Conservation (phyloP, 768 basidiomycete genomes). For the Agrocybe praecox region DNA sequence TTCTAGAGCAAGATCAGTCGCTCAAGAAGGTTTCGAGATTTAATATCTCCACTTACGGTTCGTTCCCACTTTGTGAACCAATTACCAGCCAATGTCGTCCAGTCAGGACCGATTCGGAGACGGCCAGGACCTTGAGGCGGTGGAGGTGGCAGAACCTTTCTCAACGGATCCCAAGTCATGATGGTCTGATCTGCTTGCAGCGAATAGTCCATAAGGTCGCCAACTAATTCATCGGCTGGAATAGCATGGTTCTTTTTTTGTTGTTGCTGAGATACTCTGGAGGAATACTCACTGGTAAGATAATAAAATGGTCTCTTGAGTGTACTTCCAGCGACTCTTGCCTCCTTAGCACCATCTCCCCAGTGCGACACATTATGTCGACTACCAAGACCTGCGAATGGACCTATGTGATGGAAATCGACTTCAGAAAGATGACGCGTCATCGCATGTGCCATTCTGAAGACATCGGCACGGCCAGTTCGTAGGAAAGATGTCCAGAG, state of each 20-base stretch:
- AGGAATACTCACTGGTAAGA: constrained; percentile 28
- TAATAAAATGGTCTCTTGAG: constrained; percentile 39
- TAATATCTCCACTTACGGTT: constrained; percentile 25
- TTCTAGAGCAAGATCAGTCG: constrained; percentile 22
- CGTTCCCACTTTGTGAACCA: constrained; percentile 44
- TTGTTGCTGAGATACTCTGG: background rate
- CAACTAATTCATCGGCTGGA: constrained; percentile 38
- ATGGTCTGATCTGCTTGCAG: constrained; percentile 41
- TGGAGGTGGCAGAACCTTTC: constrained; percentile 38
- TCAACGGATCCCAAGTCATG: constrained; percentile 40
- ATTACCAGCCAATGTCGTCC: constrained; percentile 38
- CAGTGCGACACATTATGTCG: constrained; percentile 41
- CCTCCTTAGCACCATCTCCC: constrained; percentile 44
- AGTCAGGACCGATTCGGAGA: constrained; percentile 39
- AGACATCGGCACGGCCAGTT: constrained; percentile 38
- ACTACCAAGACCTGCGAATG: constrained; percentile 37
- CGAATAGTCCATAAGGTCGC: constrained; percentile 40
- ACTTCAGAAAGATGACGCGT: constrained; percentile 39
- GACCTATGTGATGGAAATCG: constrained; percentile 38
- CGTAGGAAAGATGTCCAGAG: constrained; percentile 42
- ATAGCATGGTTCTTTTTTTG: no score
- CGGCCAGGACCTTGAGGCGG: constrained; percentile 36
- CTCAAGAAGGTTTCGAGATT: background rate
- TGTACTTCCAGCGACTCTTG: constrained; percentile 34
- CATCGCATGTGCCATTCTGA: constrained; percentile 35